These are phyloP conservation scores for Melastoma malabathricum DNA, from an alignment of 345 rosid genomes.

Conservation along the genomic window DNA sequence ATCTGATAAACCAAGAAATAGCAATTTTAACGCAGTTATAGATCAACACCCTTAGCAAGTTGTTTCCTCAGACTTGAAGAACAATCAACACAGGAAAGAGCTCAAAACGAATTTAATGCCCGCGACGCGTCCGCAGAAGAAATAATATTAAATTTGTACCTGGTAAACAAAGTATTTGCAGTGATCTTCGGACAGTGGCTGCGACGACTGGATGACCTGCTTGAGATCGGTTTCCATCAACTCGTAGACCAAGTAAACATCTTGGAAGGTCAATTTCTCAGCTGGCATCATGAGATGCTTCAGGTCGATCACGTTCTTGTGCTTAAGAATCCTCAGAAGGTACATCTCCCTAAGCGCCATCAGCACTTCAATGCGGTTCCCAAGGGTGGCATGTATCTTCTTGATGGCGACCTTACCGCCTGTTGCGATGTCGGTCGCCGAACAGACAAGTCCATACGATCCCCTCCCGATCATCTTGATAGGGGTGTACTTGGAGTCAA, in stretches of 20 bases:
- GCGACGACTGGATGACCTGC: conserved; percentile 68
- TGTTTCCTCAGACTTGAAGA: no score
- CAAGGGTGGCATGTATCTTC: conserved; percentile 72
- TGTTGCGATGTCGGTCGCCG: conserved; percentile 62
- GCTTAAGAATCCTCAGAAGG: conserved; percentile 66
- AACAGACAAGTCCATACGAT: conserved; percentile 82
- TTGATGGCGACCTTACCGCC: conserved; percentile 78
- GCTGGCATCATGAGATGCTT: conserved; percentile 80
- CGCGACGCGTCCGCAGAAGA: no score
- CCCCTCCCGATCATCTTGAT: conserved; percentile 86
- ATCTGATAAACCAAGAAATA: conserved; percentile 22
- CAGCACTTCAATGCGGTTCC: conserved; percentile 46
- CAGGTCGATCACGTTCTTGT: conserved; percentile 66
- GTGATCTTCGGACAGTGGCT: conserved; percentile 63
- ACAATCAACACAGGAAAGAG: no score
- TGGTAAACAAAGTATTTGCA: conserved; percentile 71
- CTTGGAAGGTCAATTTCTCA: conserved; percentile 42
- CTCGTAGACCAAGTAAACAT: conserved; percentile 83
- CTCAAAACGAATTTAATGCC: no score
- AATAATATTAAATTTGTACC: conserved; percentile 21
- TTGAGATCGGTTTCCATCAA: conserved; percentile 90
- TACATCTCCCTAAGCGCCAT: conserved; percentile 69
- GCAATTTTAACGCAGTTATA: no score
- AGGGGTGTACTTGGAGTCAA: conserved; percentile 72
- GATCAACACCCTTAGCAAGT: no score